A percentile compares a stretch with the other conserved stretches of the same genome.
phyloP scores from a whole-genome alignment of 495 filamentous ascomycete species.

The Podospora pseudoanserina region DNA sequence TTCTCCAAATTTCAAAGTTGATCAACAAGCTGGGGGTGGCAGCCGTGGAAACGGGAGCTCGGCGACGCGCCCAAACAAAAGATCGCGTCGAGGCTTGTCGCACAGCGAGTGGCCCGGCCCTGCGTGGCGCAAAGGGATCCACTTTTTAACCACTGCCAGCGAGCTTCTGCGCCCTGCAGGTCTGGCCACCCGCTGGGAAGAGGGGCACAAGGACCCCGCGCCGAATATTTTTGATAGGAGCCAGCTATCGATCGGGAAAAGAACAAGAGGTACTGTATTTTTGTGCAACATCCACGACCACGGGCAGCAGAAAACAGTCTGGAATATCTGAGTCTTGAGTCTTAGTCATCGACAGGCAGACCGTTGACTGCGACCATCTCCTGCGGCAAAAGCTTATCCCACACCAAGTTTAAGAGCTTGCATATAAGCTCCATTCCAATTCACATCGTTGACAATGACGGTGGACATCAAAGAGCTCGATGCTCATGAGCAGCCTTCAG shows the following conservation, averaged over 20 bases:
- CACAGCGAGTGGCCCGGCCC: constrained; percentile 12
- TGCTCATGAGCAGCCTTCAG: constrained; percentile 67
- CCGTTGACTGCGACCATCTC: neutral
- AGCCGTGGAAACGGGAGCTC: constrained; percentile 15
- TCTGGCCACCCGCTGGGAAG: neutral
- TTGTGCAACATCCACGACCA: neutral
- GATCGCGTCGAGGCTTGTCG: constrained; percentile 21
- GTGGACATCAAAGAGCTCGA: constrained; percentile 52
- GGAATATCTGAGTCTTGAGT: neutral
- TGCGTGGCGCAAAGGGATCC: neutral
- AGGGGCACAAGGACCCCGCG: neutral
- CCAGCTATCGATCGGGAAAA: neutral
- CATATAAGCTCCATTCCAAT: neutral
- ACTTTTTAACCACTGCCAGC: neutral
- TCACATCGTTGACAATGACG: constrained; percentile 29
- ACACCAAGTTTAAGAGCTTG: neutral
- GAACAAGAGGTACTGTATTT: neutral
- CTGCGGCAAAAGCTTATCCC: neutral
- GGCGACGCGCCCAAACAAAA: constrained; percentile 26
- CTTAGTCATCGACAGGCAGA: neutral
- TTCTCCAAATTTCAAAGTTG: constrained; percentile 25
- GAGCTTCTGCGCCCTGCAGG: neutral
- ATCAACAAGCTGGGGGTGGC: constrained; percentile 25
- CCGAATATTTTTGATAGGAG: neutral
- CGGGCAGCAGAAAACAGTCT: neutral